These are phyloP conservation scores for Echinosophora koreensis DNA, from an alignment of 306 rosid genomes.

Conservation along the genomic window DNA sequence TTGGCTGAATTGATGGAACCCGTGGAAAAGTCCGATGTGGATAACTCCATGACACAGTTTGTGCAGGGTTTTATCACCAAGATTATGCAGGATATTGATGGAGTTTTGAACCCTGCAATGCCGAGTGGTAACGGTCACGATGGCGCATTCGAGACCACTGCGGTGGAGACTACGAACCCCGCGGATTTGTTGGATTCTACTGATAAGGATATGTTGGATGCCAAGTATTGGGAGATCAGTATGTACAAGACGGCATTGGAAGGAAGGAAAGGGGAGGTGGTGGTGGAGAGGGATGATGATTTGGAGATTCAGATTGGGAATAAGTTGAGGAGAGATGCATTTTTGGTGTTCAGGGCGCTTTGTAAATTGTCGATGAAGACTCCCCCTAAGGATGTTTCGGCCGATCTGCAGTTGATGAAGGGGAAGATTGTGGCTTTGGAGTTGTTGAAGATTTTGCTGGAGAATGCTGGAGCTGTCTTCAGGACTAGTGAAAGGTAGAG, in stretches of 20 bases:
- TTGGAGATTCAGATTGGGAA: constrained; percentile 99
- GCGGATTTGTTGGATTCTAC: constrained; percentile 97
- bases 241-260: constrained; percentile 99
- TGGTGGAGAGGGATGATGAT: constrained; percentile 90
- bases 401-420: constrained; percentile 93
- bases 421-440: constrained; percentile 98
- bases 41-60: constrained; percentile 80
- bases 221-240: constrained; percentile 99
- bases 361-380: constrained; percentile 99
- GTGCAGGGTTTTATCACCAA: constrained; percentile 97
- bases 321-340: constrained; percentile 94
- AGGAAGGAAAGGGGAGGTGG: constrained; percentile 92
- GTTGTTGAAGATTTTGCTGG: constrained; percentile 94
- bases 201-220: constrained; percentile 98
- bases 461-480: constrained; percentile 98
- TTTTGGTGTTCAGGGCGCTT: constrained; percentile 96
- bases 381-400: constrained; percentile 89
- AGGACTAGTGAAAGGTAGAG: constrained; percentile 97
- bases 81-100: constrained; percentile 94
- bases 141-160: constrained; percentile 93
- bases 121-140: constrained; percentile 81
- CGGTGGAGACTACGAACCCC: constrained; percentile 91
- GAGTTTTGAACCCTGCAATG: constrained; percentile 76
- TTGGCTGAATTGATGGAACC: constrained; percentile 98
- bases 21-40: constrained; percentile 78